Base-by-base conservation (phyloP, 176 grass and related monocot species). In the Chloris gayana region DNA sequence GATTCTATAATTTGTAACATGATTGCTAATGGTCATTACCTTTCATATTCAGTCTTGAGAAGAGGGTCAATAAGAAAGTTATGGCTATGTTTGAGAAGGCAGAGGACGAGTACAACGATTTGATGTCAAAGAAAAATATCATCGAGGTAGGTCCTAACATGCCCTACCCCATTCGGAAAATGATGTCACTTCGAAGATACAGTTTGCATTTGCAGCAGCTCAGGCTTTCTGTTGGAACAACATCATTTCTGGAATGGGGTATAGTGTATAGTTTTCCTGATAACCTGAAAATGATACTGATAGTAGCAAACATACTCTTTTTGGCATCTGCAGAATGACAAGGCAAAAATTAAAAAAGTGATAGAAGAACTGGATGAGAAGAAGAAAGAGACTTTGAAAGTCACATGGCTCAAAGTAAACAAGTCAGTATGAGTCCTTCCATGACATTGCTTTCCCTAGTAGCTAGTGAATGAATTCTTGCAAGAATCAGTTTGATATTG, bases 61-160 rank as follows among this genome's bases (percentile, higher is more conserved):
- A 99, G 79, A 95, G 96, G 73, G 84, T 99, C 31, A 99, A 99
- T 84, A 99, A 99, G 73, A 99, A 99, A 83, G 96, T 99, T 50
- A 95, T 99, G 90, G 86, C 88, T 30, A 95, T 99, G 92, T 99
- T 99, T 91, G 96, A 99, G 77, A 99, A 95, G 78, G 96, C 96
- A 54, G 90, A 91, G 79, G 96, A 95, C 75, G 96, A 99, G 87
- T 99, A 95, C 71, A 95, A 91, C 76, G 88, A 95, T 79, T 85
- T 99, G 81, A 99, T 90, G 67, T 89, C 92, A 25, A 99, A 91
- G 86, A 99, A 99, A 91, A 93, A 83, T 51, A 99, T 93, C 67
- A 93, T 95, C 0, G 92, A 99, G 96, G 96, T 89, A 69, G 39
- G 86, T 38, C 18, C 26, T 29, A 51, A 50, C 62, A 21, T 75